Evolutionary conservation across 352 stramenopile species (phyloP).

Genomic region (Phytophthora kernoviae): DNA sequence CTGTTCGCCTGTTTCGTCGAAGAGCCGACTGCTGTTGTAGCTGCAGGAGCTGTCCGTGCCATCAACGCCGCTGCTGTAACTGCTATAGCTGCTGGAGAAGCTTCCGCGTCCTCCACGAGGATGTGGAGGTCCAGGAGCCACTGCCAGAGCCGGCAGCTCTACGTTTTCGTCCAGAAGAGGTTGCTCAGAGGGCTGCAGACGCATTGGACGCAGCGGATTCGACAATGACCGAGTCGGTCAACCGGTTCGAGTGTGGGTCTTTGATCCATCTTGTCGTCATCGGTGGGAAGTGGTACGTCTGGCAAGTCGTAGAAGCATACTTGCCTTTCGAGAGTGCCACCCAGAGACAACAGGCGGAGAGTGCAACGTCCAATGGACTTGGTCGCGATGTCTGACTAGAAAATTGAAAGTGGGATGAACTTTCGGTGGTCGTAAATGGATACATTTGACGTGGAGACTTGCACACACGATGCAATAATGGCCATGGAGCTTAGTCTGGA

Average conservation of each 20-base stretch:
- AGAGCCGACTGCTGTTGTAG: conserved; percentile 33
- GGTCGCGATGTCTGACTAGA: not conserved
- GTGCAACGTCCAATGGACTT: not conserved
- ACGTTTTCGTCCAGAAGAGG: conserved; percentile 30
- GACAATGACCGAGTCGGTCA: conserved; percentile 9
- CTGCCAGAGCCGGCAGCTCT: conserved; percentile 24
- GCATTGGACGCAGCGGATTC: conserved; percentile 19
- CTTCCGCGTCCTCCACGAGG: conserved; percentile 29
- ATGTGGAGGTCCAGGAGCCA: conserved; percentile 18
- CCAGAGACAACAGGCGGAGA: not conserved
- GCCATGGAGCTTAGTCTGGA: not conserved
- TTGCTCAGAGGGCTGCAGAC: conserved; percentile 7
- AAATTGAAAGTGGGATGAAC: not conserved
- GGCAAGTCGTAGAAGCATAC: not conserved
- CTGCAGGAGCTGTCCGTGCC: conserved; percentile 32
- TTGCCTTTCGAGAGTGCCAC: not conserved
- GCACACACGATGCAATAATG: no score
- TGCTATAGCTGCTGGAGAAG: conserved; percentile 35
- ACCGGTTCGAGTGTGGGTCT: no score
- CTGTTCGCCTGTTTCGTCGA: conserved; percentile 22
- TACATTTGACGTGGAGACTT: not conserved
- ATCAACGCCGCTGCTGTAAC: conserved; percentile 28
- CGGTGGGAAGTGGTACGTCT: not conserved
- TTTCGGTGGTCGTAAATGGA: conserved; percentile 1
- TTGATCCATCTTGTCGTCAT: not conserved